A percentile compares a stretch with the other conserved stretches of the same genome.
phyloP scores from a whole-genome alignment of 2,329 filamentous ascomycete genomes.

The Penicillium corylophilum region DNA sequence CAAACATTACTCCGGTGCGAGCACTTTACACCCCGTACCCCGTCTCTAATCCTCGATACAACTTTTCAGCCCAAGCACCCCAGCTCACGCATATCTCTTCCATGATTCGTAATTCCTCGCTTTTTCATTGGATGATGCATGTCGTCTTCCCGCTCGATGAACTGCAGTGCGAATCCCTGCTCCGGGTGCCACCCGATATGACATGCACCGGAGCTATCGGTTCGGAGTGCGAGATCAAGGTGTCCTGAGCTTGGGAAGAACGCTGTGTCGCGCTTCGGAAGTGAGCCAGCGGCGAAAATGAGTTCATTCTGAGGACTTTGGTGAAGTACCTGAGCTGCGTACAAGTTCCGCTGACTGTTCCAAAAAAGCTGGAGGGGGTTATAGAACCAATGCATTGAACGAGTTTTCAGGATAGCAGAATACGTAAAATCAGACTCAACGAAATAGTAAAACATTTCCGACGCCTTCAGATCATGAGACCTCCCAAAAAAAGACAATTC shows the following conservation, averaged over 20 bases:
- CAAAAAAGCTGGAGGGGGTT: too few species aligned
- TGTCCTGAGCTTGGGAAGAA: neutral
- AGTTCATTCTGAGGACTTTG: neutral
- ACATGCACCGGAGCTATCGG: conserved; percentile 13
- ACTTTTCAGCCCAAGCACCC: neutral
- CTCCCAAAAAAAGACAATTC: too few species aligned
- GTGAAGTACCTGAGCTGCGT: too few species aligned
- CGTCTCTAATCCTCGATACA: too few species aligned
- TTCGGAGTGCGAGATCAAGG: conserved; percentile 3
- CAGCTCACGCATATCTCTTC: neutral
- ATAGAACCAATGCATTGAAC: too few species aligned
- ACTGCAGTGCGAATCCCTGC: conserved; percentile 9
- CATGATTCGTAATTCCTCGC: neutral
- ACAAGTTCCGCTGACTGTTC: too few species aligned
- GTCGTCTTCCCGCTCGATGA: conserved; percentile 7
- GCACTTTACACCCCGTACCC: neutral
- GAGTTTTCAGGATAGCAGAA: too few species aligned
- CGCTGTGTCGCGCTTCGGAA: conserved; percentile 8
- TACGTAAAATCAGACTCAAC: too few species aligned
- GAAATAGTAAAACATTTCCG: too few species aligned
- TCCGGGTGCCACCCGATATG: conserved; percentile 15
- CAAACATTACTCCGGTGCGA: too few species aligned
- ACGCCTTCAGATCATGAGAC: too few species aligned
- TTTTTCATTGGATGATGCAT: neutral
- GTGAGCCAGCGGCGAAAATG: neutral